These are phyloP conservation scores for Colletotrichum tropicicola DNA, from an alignment of 2,329 filamentous ascomycete species.

Conservation along the genomic window DNA sequence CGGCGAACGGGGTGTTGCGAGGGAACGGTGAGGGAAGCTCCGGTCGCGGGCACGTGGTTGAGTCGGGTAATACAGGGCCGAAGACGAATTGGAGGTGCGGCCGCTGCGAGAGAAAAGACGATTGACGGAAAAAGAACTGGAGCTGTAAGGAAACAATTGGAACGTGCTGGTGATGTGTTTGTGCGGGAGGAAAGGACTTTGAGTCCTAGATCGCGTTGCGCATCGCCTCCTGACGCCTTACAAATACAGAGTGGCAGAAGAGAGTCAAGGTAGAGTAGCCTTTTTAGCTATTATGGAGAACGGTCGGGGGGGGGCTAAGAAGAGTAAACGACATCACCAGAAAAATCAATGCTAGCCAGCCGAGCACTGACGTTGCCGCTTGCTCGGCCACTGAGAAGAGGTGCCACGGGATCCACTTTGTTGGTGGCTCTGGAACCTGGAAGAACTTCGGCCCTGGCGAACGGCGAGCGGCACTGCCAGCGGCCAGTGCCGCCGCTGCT, in stretches of 20 bases:
- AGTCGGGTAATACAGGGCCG: conserved; percentile 6
- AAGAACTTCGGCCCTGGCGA: conserved; percentile 24
- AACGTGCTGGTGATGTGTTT: not conserved
- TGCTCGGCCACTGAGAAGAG: conserved; percentile 12
- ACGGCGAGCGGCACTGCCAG: too few relatives aligned
- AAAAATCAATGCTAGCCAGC: conserved; percentile 13
- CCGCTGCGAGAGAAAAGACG: too few relatives aligned
- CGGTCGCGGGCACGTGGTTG: conserved; percentile 11
- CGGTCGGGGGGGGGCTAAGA: not conserved
- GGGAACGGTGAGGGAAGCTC: conserved; percentile 10
- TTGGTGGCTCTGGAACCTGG: conserved; percentile 19
- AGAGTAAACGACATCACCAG: conserved; percentile 27
- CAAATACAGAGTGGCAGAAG: conserved; percentile 25
- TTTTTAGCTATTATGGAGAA: conserved; percentile 25
- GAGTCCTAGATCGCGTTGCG: conserved; percentile 16
- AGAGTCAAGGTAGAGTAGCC: conserved; percentile 10
- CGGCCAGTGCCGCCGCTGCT: too few relatives aligned
- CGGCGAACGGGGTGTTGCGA: not conserved
- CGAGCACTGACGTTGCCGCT: conserved; percentile 28
- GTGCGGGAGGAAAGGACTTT: conserved; percentile 16
- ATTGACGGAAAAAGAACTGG: not conserved
- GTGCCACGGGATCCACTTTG: not conserved
- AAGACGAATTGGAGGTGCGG: not conserved
- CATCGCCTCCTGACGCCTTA: conserved; percentile 30
- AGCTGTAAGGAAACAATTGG: conserved; percentile 2